Evolutionary conservation across 1,284 basidiomycete species (phyloP), one percentile per base, ranked within the genome.

Genomic region (Ceratobasidium sp.): DNA sequence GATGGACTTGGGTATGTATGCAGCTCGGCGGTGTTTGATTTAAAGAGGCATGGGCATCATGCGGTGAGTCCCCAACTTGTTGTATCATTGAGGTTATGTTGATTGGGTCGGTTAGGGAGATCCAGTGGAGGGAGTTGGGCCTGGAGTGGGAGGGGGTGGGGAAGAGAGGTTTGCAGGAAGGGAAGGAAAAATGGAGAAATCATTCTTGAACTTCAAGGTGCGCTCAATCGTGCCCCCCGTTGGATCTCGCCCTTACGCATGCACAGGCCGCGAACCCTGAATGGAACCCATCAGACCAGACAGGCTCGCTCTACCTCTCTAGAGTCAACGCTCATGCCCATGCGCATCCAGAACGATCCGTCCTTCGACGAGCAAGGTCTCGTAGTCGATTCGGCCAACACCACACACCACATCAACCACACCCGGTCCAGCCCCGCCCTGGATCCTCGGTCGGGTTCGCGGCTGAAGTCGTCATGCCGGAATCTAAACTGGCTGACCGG

Each of bases 131-230:
- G 49, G n/a, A 45, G 26, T 3, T 15, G n/a, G 45, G 13, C 3
- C n/a, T 13, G 35, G 61, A 26, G 13, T 51, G 33, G 26, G 23
- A n/a, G 37, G 17, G 60, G 42, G 60, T 37, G 28, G 7, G n/a
- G 69, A 39, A 60, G 47, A 42, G 94, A 94, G 80, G 65, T 63
- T 63, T 42, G 60, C 37, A 23, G 49, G 65, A 23, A 35, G 49
- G n/a, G 94, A 97, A 80, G 94, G 94, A 73, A 98, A 99, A 88
- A 98, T 99, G 96, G 97, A 99, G 87, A 97, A 99, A 86, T 94
- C 92, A 81, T 96, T 99, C 85, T 86, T 99, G 47, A 96, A 95
- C 81, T 99, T 99, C 88, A 97, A 96, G 86, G 91, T 90, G 66
- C 26, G 79, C 67, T 20, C 17, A 39, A 11, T 26, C 7, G 33